These are phyloP conservation scores for Talaromyces atroroseus DNA, from an alignment of 2,329 filamentous ascomycete species.

Conservation along the genomic window DNA sequence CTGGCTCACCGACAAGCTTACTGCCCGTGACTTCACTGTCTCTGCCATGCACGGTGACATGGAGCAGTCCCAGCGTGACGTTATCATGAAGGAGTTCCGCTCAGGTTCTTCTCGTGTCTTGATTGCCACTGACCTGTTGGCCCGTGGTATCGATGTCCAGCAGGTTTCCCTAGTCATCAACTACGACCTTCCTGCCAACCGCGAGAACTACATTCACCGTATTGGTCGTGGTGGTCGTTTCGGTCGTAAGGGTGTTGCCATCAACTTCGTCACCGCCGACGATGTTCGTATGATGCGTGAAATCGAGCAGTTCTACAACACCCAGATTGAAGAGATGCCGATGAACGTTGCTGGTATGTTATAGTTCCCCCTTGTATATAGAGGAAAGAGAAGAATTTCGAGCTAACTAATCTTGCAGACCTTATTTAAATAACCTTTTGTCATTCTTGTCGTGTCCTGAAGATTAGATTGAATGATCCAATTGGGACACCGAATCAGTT, in stretches of 20 bases:
- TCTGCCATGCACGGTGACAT: slow-evolving; percentile 99
- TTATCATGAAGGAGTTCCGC: slow-evolving; percentile 99
- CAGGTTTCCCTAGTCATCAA: slow-evolving; percentile 99
- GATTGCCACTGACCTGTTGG: slow-evolving; percentile 94
- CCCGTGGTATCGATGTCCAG: slow-evolving; percentile 99
- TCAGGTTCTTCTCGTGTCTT: slow-evolving; percentile 97
- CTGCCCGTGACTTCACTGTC: slow-evolving; percentile 96
- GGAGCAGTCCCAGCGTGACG: slow-evolving; percentile 94
- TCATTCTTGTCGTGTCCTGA: slow-evolving; percentile 13
- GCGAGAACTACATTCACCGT: slow-evolving; percentile 99
- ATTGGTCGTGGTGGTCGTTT: slow-evolving; percentile 99
- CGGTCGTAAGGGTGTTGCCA: slow-evolving; percentile 99
- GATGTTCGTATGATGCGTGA: slow-evolving; percentile 99
- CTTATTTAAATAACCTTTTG: slow-evolving; percentile 38
- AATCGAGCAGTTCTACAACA: slow-evolving; percentile 99
- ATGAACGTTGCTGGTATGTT: slow-evolving; percentile 72
- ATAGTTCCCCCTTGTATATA: background rate
- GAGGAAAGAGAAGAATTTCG: background rate
- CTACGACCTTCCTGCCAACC: slow-evolving; percentile 98
- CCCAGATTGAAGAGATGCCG: slow-evolving; percentile 99
- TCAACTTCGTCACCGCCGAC: slow-evolving; percentile 99
- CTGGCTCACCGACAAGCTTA: slow-evolving; percentile 99
- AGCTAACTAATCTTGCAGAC: slow-evolving; percentile 23
- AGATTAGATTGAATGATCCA: background rate
- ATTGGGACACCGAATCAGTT: slow-evolving; percentile 11